A percentile compares a stretch with the other conserved stretches of the same genome.
phyloP scores from a whole-genome alignment of 306 rosid genomes.

The Vachellia pachyceras region DNA sequence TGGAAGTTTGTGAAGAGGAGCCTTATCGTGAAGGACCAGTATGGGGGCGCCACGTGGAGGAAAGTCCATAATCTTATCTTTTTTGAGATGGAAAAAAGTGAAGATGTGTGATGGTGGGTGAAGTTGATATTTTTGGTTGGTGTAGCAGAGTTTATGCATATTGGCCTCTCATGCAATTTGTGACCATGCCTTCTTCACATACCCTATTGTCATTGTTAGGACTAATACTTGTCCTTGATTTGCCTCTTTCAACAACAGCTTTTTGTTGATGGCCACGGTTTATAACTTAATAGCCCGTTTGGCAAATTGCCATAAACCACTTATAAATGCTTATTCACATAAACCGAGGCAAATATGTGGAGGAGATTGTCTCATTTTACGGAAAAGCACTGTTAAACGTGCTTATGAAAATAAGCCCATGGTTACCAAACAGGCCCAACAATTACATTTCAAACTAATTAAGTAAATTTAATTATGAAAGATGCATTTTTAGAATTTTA shows the following conservation, averaged over 20 bases:
- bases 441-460: too few relatives aligned
- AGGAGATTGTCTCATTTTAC: too few relatives aligned
- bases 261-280: background rate
- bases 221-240: background rate
- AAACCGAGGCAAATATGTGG: too few relatives aligned
- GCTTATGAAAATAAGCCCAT: too few relatives aligned
- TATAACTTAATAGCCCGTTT: background rate
- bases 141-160: background rate
- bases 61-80: conserved; percentile 10
- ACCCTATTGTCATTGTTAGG: background rate
- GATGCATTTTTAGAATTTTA: background rate
- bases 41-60: background rate
- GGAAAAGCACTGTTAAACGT: too few relatives aligned
- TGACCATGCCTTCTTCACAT: background rate
- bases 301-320: too few relatives aligned
- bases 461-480: too few relatives aligned
- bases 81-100: background rate
- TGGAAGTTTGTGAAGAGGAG: background rate
- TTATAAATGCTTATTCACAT: too few relatives aligned
- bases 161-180: background rate
- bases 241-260: background rate
- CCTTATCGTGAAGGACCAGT: conserved; percentile 1
- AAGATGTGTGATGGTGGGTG: background rate
- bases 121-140: background rate
- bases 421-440: too few relatives aligned